These are phyloP conservation scores for Plasmodium coatneyi DNA, from an alignment of 169 alveolate species.

Conservation along the genomic window DNA sequence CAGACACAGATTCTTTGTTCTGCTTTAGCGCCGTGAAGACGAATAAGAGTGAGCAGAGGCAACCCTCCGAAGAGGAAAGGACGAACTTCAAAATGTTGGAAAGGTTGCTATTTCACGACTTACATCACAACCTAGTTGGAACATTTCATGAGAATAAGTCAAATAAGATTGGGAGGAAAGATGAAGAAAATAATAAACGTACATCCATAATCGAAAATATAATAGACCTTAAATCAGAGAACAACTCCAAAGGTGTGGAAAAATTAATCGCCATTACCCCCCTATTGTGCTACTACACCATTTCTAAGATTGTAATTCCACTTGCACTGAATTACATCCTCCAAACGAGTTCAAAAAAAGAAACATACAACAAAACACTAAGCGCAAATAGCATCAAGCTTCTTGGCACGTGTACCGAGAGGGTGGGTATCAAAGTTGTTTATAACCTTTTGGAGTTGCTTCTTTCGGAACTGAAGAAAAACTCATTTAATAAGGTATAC, in stretches of 20 bases:
- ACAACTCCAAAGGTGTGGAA: slow-evolving; percentile 45
- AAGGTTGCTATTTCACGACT: slow-evolving; percentile 45
- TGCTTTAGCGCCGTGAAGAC: background rate
- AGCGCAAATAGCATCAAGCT: slow-evolving; percentile 38
- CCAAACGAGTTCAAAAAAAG: slow-evolving; percentile 50
- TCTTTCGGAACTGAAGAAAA: slow-evolving; percentile 48
- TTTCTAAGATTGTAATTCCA: slow-evolving; percentile 43
- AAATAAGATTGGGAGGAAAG: background rate
- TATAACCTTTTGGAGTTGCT: slow-evolving; percentile 12
- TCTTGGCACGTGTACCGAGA: slow-evolving; percentile 54
- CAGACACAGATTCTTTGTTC: background rate
- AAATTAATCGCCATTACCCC: slow-evolving; percentile 29
- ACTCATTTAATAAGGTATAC: slow-evolving; percentile 52
- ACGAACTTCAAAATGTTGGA: slow-evolving; percentile 25
- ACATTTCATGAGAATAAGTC: background rate
- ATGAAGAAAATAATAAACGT: background rate
- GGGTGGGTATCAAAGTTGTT: slow-evolving; percentile 30
- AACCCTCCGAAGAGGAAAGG: background rate
- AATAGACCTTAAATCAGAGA: slow-evolving; percentile 71
- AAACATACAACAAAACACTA: slow-evolving; percentile 61
- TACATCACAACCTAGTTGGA: slow-evolving; percentile 9
- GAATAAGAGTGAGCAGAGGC: background rate
- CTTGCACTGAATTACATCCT: slow-evolving; percentile 48
- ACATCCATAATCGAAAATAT: slow-evolving; percentile 25
- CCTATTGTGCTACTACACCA: slow-evolving; percentile 24